Percentiles rank a stretch among this genome's conserved stretches.
Conservation (phyloP, 768 basidiomycete genomes). For the Podaxis sp. region DNA sequence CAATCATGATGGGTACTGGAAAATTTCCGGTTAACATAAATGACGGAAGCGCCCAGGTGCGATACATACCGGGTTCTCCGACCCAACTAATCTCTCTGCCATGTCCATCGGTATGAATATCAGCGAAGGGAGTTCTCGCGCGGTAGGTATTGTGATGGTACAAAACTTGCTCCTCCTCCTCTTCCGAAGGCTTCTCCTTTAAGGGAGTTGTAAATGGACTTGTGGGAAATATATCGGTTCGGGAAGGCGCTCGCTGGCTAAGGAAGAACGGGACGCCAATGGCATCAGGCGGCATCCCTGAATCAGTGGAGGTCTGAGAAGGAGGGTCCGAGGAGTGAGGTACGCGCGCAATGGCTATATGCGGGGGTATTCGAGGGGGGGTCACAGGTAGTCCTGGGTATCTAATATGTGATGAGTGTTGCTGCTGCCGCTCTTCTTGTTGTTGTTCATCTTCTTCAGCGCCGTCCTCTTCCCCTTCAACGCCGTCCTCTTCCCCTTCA, state of each 20-base stretch:
- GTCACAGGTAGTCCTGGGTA: conserved; percentile 43
- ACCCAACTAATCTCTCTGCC: conserved; percentile 77
- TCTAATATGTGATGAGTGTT: conserved; percentile 36
- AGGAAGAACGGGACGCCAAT: conserved; percentile 51
- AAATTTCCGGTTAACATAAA: conserved; percentile 12
- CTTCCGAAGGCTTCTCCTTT: conserved; percentile 56
- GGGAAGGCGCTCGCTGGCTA: conserved; percentile 45
- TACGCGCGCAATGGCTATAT: conserved; percentile 31
- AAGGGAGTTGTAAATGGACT: conserved; percentile 76
- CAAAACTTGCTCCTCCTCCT: conserved; percentile 72
- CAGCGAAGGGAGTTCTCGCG: conserved; percentile 37
- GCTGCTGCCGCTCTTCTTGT: conserved; percentile 8
- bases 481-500: conserved; percentile 46
- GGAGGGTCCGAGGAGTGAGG: conserved; percentile 56
- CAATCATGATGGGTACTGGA: conserved; percentile 42
- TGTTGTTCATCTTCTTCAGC: conserved; percentile 49
- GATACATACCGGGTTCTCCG: conserved; percentile 62
- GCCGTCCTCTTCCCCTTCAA: conserved; percentile 46
- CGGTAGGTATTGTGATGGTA: conserved; percentile 58
- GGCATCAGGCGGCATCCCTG: conserved; percentile 34
- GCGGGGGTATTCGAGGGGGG: conserved; percentile 36
- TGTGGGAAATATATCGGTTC: conserved; percentile 59
- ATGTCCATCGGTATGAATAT: conserved; percentile 34
- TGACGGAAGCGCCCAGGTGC: conserved; percentile 5
- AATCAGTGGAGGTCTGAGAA: conserved; percentile 46